Evolutionary conservation across 331 rosid genomes (phyloP).

Genomic region (Rosa hybrid): DNA sequence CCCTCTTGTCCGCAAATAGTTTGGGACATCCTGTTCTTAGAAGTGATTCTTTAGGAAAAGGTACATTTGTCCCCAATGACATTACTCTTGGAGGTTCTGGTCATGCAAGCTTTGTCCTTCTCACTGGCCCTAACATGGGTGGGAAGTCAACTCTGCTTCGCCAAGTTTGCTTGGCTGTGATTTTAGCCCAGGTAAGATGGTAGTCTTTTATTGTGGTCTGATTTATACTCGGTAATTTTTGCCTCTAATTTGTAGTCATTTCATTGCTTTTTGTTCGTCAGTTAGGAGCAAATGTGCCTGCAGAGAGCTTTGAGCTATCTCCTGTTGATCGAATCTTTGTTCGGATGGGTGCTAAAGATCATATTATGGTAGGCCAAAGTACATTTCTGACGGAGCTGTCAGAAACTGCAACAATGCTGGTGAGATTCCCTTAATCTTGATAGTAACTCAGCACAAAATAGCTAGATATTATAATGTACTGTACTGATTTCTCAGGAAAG

Average conservation of each 20-base stretch:
- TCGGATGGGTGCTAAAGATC: conserved; percentile 97
- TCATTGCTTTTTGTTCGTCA: conserved; percentile 43
- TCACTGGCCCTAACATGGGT: conserved; percentile 99
- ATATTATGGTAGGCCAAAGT: conserved; percentile 97
- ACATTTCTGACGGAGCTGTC: conserved; percentile 93
- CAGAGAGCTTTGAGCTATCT: conserved; percentile 82
- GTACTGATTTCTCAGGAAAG: neutral
- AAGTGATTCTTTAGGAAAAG: conserved; percentile 86
- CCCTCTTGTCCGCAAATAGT: conserved; percentile 63
- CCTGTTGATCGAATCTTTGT: conserved; percentile 88
- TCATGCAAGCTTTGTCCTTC: conserved; percentile 70
- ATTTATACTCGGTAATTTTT: conserved; percentile 3
- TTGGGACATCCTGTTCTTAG: conserved; percentile 90
- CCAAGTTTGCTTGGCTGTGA: conserved; percentile 92
- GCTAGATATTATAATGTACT: neutral
- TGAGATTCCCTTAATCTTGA: conserved; percentile 39
- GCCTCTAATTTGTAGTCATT: conserved; percentile 18
- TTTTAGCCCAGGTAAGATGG: conserved; percentile 83
- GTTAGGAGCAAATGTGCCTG: conserved; percentile 97
- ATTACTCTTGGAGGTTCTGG: conserved; percentile 74
- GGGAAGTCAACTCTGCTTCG: conserved; percentile 98
- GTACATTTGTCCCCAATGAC: conserved; percentile 82
- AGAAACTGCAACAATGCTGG: conserved; percentile 94
- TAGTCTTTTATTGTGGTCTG: conserved; percentile 13
- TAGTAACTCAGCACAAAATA: neutral